phyloP scores from a whole-genome alignment of 2,329 filamentous ascomycete species.

The Cercospora janseana region DNA sequence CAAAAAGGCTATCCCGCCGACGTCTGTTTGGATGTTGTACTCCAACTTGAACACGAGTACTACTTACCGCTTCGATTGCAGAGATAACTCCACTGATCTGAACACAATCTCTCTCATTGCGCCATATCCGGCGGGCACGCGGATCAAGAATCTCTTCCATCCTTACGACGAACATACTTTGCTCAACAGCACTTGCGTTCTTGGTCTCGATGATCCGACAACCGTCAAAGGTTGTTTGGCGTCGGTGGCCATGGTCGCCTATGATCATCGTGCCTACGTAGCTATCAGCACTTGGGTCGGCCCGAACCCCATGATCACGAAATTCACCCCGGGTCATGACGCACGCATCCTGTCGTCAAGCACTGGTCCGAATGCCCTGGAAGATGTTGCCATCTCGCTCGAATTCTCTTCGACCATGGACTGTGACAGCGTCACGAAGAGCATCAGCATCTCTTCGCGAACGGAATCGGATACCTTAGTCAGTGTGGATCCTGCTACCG shows the following conservation, averaged over 20 bases:
- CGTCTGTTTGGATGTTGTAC: conserved; percentile 51
- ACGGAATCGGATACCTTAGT: conserved; percentile 48
- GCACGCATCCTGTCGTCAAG: conserved; percentile 52
- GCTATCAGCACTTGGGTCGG: conserved; percentile 48
- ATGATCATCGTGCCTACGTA: conserved; percentile 59
- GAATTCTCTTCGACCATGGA: conserved; percentile 61
- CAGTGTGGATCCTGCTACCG: conserved; percentile 44
- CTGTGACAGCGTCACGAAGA: conserved; percentile 52
- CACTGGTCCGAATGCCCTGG: conserved; percentile 35
- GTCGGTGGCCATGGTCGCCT: conserved; percentile 52
- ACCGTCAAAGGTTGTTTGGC: conserved; percentile 55
- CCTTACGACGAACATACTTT: conserved; percentile 56
- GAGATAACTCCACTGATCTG: conserved; percentile 31
- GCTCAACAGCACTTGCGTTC: conserved; percentile 29
- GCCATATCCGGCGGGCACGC: conserved; percentile 53
- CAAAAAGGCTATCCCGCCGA: conserved; percentile 31
- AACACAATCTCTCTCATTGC: conserved; percentile 51
- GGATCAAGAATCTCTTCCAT: conserved; percentile 60
- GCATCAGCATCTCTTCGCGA: conserved; percentile 53
- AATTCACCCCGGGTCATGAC: conserved; percentile 60
- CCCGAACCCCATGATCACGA: conserved; percentile 57
- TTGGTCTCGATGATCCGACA: conserved; percentile 45
- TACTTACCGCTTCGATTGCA: conserved; percentile 58
- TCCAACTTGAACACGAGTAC: conserved; percentile 47
- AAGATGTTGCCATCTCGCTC: conserved; percentile 49